Evolutionary conservation across 805 yeast genomes (phyloP), one percentile per base, ranked within the genome.

Genomic region (Candida pseudoglaebosa): DNA sequence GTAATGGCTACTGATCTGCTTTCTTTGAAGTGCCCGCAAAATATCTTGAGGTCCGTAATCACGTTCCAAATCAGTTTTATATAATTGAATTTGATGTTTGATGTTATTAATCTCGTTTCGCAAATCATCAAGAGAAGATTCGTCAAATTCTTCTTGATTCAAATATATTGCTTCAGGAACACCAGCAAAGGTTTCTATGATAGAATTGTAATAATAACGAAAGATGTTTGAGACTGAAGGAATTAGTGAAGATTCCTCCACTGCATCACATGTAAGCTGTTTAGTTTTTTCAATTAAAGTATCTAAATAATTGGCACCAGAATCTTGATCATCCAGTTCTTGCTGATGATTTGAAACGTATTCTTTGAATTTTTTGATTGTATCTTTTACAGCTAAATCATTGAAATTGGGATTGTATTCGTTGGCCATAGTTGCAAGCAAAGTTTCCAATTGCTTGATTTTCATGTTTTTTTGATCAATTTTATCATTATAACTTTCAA

Each of bases 401-500:
- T 90, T 88, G 62, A 88, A 78, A 51, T 88, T 84, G 34, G 84
- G 86, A 50, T 88, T 86, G 59, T 84, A 89, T n/a, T 75, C 73
- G 2, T 66, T 53, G 6, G 69, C 57, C 61, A 90, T 65, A 4
- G 61, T 59, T 2, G 60, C 57, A 36, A 87, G 54, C 13, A 84
- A 68, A 2, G 40, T 34, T 44, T 78, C 82, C 41, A 83, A 55
- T 3, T 36, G 41, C 15, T 42, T 29, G 42, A 66, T 46, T 38
- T 54, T 38, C 30, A 50, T 31, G 24, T 50, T 20, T 29, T 46
- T 38, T 30, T 38, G 31, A 28, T 52, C 19, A 36, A 43, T 24
- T 4, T 22, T 18, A 18, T n/a, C 21, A n/a, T 43, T 33, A 32
- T 53, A 48, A 16, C 35, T 30, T 5, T 43, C 32, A 3, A 50